A percentile compares a stretch with the other conserved stretches of the same genome.
phyloP scores from a whole-genome alignment of 192 early-diverging fungal genomes.

The Backusella mclennaniae region DNA sequence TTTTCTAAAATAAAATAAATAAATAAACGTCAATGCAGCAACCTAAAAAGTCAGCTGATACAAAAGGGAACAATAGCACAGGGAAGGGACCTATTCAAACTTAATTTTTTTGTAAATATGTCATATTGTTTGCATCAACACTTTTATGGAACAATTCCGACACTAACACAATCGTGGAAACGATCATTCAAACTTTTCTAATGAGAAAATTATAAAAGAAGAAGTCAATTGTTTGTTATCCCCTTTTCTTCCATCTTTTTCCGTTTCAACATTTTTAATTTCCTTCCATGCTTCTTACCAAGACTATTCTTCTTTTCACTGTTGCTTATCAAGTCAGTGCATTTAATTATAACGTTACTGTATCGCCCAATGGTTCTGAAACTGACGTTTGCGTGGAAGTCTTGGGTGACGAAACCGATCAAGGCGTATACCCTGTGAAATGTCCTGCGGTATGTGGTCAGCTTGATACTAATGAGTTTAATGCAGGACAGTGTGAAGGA shows the following conservation, averaged over 20 bases:
- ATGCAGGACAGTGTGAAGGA: neutral
- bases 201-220: neutral
- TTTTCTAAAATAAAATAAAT: neutral
- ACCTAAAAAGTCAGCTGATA: neutral
- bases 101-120: neutral
- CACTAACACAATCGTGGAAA: neutral
- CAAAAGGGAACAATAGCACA: neutral
- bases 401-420: neutral
- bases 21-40: neutral
- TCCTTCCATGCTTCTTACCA: neutral
- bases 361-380: neutral
- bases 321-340: neutral
- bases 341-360: neutral
- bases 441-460: neutral
- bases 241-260: neutral
- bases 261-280: neutral
- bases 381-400: neutral
- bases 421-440: neutral
- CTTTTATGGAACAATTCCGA: neutral
- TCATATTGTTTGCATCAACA: neutral
- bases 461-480: neutral
- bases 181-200: neutral
- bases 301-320: neutral
- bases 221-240: neutral
- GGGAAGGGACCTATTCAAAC: neutral